Percentiles rank a stretch among this genome's conserved stretches.
Evolutionary conservation across 1,284 basidiomycete species (phyloP).

Genomic region (Thelephora terrestris): DNA sequence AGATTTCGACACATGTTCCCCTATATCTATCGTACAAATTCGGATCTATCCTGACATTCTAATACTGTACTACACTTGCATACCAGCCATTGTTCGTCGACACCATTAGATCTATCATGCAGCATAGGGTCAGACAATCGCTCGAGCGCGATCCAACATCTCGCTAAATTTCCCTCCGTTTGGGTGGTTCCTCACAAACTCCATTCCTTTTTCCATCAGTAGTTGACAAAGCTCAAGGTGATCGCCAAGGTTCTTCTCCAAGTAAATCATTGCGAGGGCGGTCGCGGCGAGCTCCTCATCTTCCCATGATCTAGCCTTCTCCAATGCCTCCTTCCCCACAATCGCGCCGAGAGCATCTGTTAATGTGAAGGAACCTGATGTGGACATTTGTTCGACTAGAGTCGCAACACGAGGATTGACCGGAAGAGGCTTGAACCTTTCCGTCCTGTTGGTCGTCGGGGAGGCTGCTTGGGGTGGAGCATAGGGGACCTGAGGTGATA

Average conservation of each 20-base stretch:
- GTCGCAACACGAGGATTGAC: conserved; percentile 19
- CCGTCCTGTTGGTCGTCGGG: background rate
- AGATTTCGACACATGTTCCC: background rate
- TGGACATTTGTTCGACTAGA: conserved; percentile 29
- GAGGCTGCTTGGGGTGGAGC: background rate
- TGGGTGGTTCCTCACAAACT: conserved; percentile 18
- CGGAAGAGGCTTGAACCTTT: conserved; percentile 3
- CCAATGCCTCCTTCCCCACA: conserved; percentile 19
- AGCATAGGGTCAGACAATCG: background rate
- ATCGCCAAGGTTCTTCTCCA: conserved; percentile 22
- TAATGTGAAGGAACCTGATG: conserved; percentile 37
- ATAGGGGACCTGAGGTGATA: conserved; percentile 20
- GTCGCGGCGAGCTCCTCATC: conserved; percentile 30
- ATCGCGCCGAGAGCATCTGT: conserved; percentile 20
- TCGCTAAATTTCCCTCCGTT: background rate
- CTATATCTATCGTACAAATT: background rate
- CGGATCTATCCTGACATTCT: background rate
- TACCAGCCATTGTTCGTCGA: background rate
- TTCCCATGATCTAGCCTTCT: conserved; percentile 16
- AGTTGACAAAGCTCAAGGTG: conserved; percentile 27
- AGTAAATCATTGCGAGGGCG: conserved; percentile 29
- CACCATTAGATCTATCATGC: background rate
- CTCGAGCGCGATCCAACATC: background rate
- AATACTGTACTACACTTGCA: background rate
- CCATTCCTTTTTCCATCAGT: conserved; percentile 26